Evolutionary conservation across 2,329 filamentous ascomycete species (phyloP), one percentile per base, ranked within the genome.

Genomic region (Dothistroma pini): DNA sequence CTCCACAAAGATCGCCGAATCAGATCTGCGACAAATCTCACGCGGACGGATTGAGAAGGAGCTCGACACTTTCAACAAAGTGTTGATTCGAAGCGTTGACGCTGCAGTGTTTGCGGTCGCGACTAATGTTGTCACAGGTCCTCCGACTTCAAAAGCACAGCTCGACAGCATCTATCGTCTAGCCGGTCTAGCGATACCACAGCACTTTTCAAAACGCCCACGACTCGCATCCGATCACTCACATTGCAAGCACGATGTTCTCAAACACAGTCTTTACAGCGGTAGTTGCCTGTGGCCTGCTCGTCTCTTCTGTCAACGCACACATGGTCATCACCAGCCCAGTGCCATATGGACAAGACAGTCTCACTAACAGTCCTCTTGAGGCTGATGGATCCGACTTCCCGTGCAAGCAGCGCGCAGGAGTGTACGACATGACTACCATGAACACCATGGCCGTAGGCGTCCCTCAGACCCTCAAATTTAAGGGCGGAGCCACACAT

Each of bases 271-370:
- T 64, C 58, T 50, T 64, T 44, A 52, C 49, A 16, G 64, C 60
- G 51, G 62, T 59, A 59, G 58, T 59, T 41, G 62, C 58, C 48
- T 66, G 58, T 58, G 58, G 63, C 54, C 50, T 68, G 62, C 57
- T 67, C 35, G 55, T 58, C 19, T 57, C 58, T 49, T 61, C 59
- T 34, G 65, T 63, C 71, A 83, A 84, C 56, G 90, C 87, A 52
- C 93, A 97, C 75, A 89, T 96, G 83, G 77, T 84, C 38, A 88
- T 97, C 83, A 77, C 69, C 58, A 81, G 76, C 9, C 93, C 93
- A 0, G 76, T 83, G 7, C 91, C 91, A 0, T 96, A 86, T 63
- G 78, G 78, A 59, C 72, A 75, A 44, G 73, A 74, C n/a, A 77
- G 76, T 32, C 78, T 84, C 38, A 79, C 81, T 76, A 93, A 89